Evolutionary conservation across 306 rosid genomes (phyloP), one percentile per base, ranked within the genome.

Genomic region (Inga laurina): DNA sequence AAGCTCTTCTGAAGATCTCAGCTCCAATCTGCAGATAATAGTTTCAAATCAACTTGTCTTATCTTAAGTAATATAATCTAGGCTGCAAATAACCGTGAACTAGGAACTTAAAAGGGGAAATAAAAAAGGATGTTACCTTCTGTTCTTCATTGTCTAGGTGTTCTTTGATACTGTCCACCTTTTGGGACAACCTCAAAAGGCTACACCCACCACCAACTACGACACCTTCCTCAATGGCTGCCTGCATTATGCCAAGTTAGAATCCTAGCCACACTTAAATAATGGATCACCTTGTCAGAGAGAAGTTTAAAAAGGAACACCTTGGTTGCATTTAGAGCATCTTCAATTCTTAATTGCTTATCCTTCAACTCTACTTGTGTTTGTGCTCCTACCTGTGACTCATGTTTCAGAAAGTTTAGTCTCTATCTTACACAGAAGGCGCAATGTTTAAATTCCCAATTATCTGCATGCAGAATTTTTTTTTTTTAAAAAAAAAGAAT

Each of bases 151-250:
- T 92, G 80, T 95, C 98, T 67, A 95, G 82, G 68, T 69, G 82
- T 35, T 45, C 66, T 88, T 95, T 95, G 78, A 95, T 90, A 69
- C 57, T 82, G 86, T 93, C 97, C 73, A 93, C 89, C 91, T 83
- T 93, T 43, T 77, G 67, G 15, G 98, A 95, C 44, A 93, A 86
- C 88, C 99, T 89, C 85, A 93, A 82, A 87, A 95, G 97, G 92
- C 94, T 84, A 83, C 97, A 95, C 34, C 99, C 99, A 51, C 99
- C 99, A 49, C 98, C 98, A 86, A 93, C 98, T 73, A 93, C 98
- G 39, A 95, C 91, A 75, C 99, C 99, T 91, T 93, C 99, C 82
- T 93, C 97, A 22, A 95, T 95, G 76, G 99, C 97, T 32, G 99
- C 94, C 99, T 95, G 83, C 72, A 65, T 82, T 39, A 46, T 34